These are phyloP conservation scores for Wickerhamiella kazuoi DNA, from an alignment of 805 yeast species.

Conservation along the genomic window DNA sequence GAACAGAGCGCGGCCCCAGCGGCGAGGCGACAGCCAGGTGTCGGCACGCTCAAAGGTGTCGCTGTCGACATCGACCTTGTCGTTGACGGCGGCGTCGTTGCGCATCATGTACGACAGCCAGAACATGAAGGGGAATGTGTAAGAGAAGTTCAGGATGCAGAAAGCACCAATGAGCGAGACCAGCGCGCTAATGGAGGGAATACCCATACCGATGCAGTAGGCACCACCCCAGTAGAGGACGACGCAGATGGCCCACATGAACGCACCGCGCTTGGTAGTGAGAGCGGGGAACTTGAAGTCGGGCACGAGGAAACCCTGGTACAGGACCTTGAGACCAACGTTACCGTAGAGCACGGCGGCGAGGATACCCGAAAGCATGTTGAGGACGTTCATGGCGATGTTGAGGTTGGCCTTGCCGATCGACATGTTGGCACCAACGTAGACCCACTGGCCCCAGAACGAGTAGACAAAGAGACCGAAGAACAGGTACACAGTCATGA, in stretches of 20 bases:
- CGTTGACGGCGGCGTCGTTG: conserved; percentile 9
- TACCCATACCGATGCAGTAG: conserved; percentile 28
- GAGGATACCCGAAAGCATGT: conserved; percentile 25
- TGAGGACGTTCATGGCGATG: conserved; percentile 23
- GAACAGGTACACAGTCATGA: conserved; percentile 25
- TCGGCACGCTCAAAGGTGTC: too few relatives aligned
- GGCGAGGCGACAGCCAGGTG: too few relatives aligned
- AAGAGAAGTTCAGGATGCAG: conserved; percentile 30
- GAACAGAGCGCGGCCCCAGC: too few relatives aligned
- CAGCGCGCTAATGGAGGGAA: too few relatives aligned
- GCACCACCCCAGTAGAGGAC: conserved; percentile 29
- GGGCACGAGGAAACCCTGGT: conserved; percentile 28
- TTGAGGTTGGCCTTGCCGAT: conserved; percentile 20
- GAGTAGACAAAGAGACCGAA: conserved; percentile 27
- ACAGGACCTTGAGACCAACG: too few relatives aligned
- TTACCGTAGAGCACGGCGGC: too few relatives aligned
- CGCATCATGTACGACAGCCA: too few relatives aligned
- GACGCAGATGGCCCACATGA: conserved; percentile 24
- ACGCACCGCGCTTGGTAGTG: conserved; percentile 21
- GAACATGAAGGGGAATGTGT: conserved; percentile 27
- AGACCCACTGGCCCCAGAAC: conserved; percentile 28
- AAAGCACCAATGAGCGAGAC: conserved; percentile 28
- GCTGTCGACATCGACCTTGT: too few relatives aligned
- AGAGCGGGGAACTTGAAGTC: conserved; percentile 27
- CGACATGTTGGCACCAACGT: conserved; percentile 26